Base-by-base conservation (phyloP, 352 stramenopile genomes). In the Phytopythium cucurbitacearum region DNA sequence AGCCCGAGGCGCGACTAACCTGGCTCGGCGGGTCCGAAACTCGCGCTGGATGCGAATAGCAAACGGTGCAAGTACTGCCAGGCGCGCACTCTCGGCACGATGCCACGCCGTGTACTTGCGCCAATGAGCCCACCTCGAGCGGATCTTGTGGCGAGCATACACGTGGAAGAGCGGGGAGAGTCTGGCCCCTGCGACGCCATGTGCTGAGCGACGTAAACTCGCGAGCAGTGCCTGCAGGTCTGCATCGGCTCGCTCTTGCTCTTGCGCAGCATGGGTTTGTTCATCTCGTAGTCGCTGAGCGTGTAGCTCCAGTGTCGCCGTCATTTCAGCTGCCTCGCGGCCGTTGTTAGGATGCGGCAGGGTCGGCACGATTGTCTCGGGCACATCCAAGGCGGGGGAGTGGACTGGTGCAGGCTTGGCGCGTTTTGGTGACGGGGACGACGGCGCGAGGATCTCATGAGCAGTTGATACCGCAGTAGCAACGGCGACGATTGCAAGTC, bases 141-240 rank as follows among this genome's bases (percentile, higher is more conserved):
- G 50, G 1, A 72, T 46, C 60, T 82, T 73, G 40, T 71, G 65
- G 4, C 64, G 71, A 12, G 60, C 45, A 34, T 85, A 87, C 28
- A 89, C 67, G 52, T 77, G 76, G 40, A 81, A 76, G 2, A 85
- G 57, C 13, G 80, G 80, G 10, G 71, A 79, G 53, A 86, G 85
- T 41, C 73, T 87, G 69, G 80, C 73, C 57, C 79, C 57, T 53
- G 73, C 65, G 35, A 57, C 57, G 32, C 63, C 47, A 15, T 28
- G 21, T 28, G 21, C 62, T 69, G 10, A 57, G 61, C 2, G 60
- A 67, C 2, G 77, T 66, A 8, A 89, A 65, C 7, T 64, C 64
- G 60, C 62, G 46, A 89, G 64, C 4, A 83, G 40, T 0, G 60
- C 21, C 15, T 79, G 63, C 11, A 89, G 51, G 21, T 75, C 61